A percentile compares a stretch with the other conserved stretches of the same genome.
phyloP scores from a whole-genome alignment of 75 land plant species.

The Azolla pinnata region DNA sequence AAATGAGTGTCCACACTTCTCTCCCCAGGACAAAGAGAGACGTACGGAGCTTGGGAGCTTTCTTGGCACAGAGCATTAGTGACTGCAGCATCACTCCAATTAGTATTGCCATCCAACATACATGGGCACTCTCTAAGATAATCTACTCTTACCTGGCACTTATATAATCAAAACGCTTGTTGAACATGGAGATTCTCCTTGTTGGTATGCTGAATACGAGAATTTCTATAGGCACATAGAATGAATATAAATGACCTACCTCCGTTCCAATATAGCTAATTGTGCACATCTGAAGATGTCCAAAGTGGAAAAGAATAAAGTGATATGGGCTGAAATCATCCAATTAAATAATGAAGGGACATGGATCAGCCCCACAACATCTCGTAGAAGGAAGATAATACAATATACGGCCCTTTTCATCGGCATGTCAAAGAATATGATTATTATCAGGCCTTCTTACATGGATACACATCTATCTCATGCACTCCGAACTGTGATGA shows the following conservation, averaged over 20 bases:
- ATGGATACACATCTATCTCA: slow-evolving; percentile 2
- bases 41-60: too few species aligned
- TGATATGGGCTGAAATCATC: background rate
- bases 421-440: background rate
- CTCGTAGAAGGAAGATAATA: background rate
- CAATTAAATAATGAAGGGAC: background rate
- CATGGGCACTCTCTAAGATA: background rate
- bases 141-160: background rate
- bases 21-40: too few species aligned
- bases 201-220: background rate
- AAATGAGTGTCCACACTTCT: too few species aligned
- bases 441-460: background rate
- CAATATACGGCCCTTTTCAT: background rate
- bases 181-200: background rate
- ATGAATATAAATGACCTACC: background rate
- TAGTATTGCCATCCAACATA: background rate
- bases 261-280: too few species aligned
- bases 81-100: background rate
- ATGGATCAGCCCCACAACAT: background rate
- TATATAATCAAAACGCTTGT: background rate
- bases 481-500: background rate
- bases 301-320: background rate
- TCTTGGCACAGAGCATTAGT: too few species aligned
- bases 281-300: too few species aligned
- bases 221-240: background rate